Conservation (phyloP, 306 rosid genomes). For the Cajanus cajan region DNA sequence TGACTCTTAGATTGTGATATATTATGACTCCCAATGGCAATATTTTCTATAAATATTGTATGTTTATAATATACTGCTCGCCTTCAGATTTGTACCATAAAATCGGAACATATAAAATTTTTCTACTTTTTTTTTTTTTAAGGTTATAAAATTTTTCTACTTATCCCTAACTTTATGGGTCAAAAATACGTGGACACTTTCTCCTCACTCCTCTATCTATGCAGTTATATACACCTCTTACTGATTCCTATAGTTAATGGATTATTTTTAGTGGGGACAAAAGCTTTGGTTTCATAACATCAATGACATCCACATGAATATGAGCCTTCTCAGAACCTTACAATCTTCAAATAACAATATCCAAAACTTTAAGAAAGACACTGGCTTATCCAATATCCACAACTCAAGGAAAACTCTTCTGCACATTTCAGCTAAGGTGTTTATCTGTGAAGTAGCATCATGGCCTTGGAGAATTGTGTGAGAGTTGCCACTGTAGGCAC, state of each 20-base stretch:
- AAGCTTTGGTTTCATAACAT: slow-evolving; percentile 12
- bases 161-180: not conserved
- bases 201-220: not conserved
- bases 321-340: slow-evolving; percentile 50
- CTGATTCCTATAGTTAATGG: not conserved
- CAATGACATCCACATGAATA: slow-evolving; percentile 51
- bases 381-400: not conserved
- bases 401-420: not conserved
- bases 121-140: too few species aligned
- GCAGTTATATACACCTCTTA: not conserved
- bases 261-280: slow-evolving; percentile 3
- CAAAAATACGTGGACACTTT: not conserved
- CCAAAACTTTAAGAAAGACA: slow-evolving; percentile 27
- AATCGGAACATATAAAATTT: too few species aligned
- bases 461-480: slow-evolving; percentile 66
- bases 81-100: not conserved
- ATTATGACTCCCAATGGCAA: not conserved
- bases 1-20: not conserved
- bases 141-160: too few species aligned
- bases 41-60: too few species aligned
- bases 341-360: slow-evolving; percentile 40
- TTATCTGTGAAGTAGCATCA: slow-evolving; percentile 26
- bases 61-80: not conserved
- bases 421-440: not conserved
- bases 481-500: slow-evolving; percentile 47